phyloP scores from a whole-genome alignment of 2,329 filamentous ascomycete species.

The Scedosporium boydii region DNA sequence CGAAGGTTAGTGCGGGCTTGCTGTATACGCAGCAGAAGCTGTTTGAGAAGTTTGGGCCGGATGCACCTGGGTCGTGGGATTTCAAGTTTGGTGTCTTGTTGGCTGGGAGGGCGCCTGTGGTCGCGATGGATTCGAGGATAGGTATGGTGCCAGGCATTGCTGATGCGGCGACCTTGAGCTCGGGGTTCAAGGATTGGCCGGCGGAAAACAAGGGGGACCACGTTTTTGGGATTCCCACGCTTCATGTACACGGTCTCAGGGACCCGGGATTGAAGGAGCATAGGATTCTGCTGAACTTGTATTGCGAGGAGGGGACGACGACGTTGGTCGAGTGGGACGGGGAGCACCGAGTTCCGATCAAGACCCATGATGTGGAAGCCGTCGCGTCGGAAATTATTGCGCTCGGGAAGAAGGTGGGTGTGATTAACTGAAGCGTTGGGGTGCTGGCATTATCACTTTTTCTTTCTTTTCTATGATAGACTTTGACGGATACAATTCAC shows the following conservation, averaged over 20 bases:
- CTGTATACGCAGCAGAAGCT: conserved; percentile 53
- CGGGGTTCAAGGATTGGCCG: conserved; percentile 32
- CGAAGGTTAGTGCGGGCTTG: conserved; percentile 50
- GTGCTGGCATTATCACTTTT: not conserved
- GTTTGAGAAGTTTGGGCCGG: conserved; percentile 22
- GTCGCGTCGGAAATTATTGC: conserved; percentile 43
- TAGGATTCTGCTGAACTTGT: conserved; percentile 43
- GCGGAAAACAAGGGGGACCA: conserved; percentile 28
- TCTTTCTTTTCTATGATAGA: conserved; percentile 1
- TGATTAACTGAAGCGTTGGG: not conserved
- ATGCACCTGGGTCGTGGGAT: conserved; percentile 17
- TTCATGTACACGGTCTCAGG: conserved; percentile 58
- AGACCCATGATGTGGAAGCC: conserved; percentile 51
- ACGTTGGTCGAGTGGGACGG: conserved; percentile 61
- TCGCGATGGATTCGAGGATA: conserved; percentile 34
- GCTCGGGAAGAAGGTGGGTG: conserved; percentile 24
- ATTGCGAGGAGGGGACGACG: conserved; percentile 45
- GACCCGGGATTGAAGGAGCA: conserved; percentile 53
- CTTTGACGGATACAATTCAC: not conserved
- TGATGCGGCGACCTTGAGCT: conserved; percentile 17
- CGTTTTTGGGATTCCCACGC: conserved; percentile 45
- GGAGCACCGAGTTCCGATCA: conserved; percentile 61
- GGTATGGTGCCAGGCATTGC: conserved; percentile 13
- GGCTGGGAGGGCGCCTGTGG: conserved; percentile 51
- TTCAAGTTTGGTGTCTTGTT: conserved; percentile 55